Conservation (phyloP, 352 stramenopile species). For the Phytophthora podocarpi region DNA sequence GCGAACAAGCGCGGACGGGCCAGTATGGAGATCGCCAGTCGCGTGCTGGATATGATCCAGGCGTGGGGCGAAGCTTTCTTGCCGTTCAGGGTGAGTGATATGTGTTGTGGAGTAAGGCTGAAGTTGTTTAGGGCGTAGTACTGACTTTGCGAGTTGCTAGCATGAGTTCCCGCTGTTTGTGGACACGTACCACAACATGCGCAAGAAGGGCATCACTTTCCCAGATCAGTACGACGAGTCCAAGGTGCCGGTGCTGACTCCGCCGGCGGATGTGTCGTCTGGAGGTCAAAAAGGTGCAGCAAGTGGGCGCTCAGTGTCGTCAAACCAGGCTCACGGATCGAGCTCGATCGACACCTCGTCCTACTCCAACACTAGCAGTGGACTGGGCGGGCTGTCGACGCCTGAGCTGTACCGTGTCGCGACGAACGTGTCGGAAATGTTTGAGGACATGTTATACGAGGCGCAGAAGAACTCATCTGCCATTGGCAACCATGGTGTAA, state of each 20-base stretch:
- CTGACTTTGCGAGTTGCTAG: slow-evolving; percentile 22
- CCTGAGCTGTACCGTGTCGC: slow-evolving; percentile 68
- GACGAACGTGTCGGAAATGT: slow-evolving; percentile 77
- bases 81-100: slow-evolving; percentile 43
- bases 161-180: slow-evolving; percentile 81
- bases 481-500: slow-evolving; percentile 56
- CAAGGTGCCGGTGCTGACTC: slow-evolving; percentile 62
- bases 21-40: slow-evolving; percentile 75
- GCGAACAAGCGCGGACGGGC: slow-evolving; percentile 68
- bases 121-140: neutral
- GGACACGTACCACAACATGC: slow-evolving; percentile 85
- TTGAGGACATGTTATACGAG: slow-evolving; percentile 84
- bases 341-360: slow-evolving; percentile 47
- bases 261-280: slow-evolving; percentile 19
- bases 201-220: slow-evolving; percentile 79
- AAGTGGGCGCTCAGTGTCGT: neutral
- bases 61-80: slow-evolving; percentile 86
- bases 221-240: slow-evolving; percentile 79
- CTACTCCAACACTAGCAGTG: slow-evolving; percentile 48
- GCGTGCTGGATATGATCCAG: slow-evolving; percentile 78
- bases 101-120: neutral
- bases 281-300: slow-evolving; percentile 1
- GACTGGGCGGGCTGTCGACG: slow-evolving; percentile 56
- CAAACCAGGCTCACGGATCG: slow-evolving; percentile 9
- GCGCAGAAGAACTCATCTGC: slow-evolving; percentile 52